Evolutionary conservation across 768 basidiomycete genomes (phyloP).

Genomic region (Xerocomellus amylosporus): DNA sequence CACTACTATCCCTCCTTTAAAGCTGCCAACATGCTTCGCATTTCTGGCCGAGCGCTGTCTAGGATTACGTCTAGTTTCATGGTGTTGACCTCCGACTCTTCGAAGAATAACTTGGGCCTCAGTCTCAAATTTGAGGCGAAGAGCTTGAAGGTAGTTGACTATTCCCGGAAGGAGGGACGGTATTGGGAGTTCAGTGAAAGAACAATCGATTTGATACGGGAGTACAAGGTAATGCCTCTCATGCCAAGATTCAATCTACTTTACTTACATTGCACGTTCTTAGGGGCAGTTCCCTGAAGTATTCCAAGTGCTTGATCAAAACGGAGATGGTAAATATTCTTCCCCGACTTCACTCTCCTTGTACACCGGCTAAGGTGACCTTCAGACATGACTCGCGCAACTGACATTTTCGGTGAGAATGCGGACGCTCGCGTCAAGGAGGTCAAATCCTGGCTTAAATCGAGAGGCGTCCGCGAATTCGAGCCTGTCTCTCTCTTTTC

Average conservation of each 20-base stretch:
- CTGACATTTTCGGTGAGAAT: conserved; percentile 53
- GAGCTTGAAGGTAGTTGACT: conserved; percentile 88
- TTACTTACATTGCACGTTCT: background rate
- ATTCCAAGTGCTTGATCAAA: conserved; percentile 65
- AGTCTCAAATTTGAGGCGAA: conserved; percentile 97
- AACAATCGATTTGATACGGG: conserved; percentile 72
- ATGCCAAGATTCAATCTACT: too few relatives aligned
- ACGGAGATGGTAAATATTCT: conserved; percentile 57
- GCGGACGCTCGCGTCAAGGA: conserved; percentile 73
- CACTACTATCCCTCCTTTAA: conserved; percentile 78
- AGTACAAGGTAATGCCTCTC: conserved; percentile 64
- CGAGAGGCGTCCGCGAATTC: conserved; percentile 83
- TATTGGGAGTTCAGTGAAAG: conserved; percentile 94
- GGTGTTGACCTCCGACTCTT: conserved; percentile 71
- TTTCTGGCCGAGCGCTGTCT: conserved; percentile 78
- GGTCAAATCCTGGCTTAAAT: conserved; percentile 81
- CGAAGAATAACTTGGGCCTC: conserved; percentile 88
- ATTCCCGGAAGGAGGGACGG: conserved; percentile 78
- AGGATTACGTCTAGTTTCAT: conserved; percentile 93
- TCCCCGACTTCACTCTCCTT: background rate
- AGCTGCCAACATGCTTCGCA: conserved; percentile 66
- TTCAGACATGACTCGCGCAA: conserved; percentile 74
- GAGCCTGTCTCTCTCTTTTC: conserved; percentile 91
- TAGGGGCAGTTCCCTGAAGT: conserved; percentile 83
- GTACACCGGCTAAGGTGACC: conserved; percentile 1